Conservation (phyloP, 805 yeast species). For the Candida wancherniae region DNA sequence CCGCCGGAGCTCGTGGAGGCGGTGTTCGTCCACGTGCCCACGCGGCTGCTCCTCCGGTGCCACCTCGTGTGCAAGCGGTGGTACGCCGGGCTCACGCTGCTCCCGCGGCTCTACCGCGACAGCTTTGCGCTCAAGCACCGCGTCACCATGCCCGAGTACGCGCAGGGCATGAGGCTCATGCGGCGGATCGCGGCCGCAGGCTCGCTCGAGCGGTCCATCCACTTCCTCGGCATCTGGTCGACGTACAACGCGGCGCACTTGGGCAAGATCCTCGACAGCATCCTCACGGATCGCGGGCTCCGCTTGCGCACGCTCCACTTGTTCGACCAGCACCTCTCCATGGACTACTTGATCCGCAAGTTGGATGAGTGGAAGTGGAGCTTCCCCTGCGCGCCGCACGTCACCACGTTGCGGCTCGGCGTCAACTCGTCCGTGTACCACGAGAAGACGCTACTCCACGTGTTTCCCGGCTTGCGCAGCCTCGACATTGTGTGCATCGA, state of each 20-base stretch:
- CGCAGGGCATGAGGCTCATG: constrained; percentile 25
- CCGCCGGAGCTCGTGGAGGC: constrained; percentile 28
- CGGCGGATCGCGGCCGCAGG: no score
- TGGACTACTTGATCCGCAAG: constrained; percentile 22
- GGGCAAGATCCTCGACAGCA: constrained; percentile 22
- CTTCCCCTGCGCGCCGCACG: constrained; percentile 17
- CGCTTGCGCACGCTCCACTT: constrained; percentile 24
- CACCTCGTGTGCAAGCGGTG: constrained; percentile 32
- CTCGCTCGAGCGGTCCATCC: constrained; percentile 15
- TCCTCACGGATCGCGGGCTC: constrained; percentile 22
- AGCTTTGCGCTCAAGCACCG: constrained; percentile 22
- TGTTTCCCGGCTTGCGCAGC: constrained; percentile 21
- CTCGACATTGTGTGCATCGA: constrained; percentile 22
- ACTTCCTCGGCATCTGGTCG: constrained; percentile 20
- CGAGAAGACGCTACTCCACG: constrained; percentile 16
- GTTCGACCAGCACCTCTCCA: constrained; percentile 21
- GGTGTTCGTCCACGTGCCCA: constrained; percentile 22
- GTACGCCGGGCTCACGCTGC: constrained; percentile 23
- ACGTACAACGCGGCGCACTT: constrained; percentile 22
- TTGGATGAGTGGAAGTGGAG: constrained; percentile 27
- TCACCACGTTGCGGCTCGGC: constrained; percentile 24
- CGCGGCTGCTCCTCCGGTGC: constrained; percentile 21
- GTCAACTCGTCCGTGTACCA: constrained; percentile 18
- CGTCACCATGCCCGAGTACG: constrained; percentile 25
- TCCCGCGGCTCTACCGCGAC: constrained; percentile 24